Percentiles rank a stretch among this genome's conserved stretches.
Conservation (phyloP, 2,329 filamentous ascomycete species). For the Exophiala spinifera region DNA sequence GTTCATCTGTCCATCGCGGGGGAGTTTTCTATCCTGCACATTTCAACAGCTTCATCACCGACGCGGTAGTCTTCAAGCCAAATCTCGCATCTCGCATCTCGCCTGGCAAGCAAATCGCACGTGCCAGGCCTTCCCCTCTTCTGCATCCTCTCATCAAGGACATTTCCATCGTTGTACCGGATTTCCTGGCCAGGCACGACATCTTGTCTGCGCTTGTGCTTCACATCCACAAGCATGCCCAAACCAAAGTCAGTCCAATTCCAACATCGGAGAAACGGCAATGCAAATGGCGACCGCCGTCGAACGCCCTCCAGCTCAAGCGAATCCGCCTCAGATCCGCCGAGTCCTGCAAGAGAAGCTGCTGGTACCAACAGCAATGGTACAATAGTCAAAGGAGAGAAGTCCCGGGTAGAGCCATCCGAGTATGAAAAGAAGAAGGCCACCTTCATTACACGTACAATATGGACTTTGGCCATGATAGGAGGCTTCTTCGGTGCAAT, state of each 20-base stretch:
- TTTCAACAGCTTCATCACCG: background rate
- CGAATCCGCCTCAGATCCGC: conserved; percentile 48
- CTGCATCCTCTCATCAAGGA: background rate
- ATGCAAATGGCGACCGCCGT: conserved; percentile 45
- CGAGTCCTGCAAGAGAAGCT: conserved; percentile 46
- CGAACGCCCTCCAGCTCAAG: conserved; percentile 56
- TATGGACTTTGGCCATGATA: conserved; percentile 99
- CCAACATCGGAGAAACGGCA: conserved; percentile 42
- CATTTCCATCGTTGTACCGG: conserved; percentile 4
- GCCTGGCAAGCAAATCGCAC: conserved; percentile 5
- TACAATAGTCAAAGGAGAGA: conserved; percentile 30
- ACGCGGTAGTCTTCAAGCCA: background rate
- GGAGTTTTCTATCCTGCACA: background rate
- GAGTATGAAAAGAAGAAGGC: conserved; percentile 99
- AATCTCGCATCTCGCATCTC: background rate
- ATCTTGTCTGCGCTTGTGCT: conserved; percentile 38
- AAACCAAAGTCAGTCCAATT: conserved; percentile 60
- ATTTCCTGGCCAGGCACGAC: background rate
- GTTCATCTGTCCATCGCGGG: background rate
- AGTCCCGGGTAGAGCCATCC: conserved; percentile 44
- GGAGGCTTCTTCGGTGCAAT: conserved; percentile 84
- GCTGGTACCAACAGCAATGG: conserved; percentile 31
- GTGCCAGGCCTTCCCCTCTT: conserved; percentile 18
- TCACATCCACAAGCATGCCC: conserved; percentile 45
- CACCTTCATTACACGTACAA: conserved; percentile 92